Evolutionary conservation across 345 rosid genomes (phyloP), one percentile per base, ranked within the genome.

Genomic region (Geranium brycei): DNA sequence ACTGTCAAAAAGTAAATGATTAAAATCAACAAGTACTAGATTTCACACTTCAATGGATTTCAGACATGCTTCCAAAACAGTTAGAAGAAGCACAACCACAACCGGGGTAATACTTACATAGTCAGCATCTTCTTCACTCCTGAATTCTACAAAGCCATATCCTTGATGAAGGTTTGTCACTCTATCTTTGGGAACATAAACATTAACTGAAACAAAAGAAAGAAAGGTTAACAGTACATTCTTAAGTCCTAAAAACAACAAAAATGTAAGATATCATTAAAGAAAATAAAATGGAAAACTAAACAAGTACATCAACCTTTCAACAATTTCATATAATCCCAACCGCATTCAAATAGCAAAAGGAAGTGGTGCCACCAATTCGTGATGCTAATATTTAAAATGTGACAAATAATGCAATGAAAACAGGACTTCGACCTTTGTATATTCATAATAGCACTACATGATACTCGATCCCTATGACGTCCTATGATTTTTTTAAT

Each of bases 91-190:
- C 41, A 35, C 41, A 35, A 13, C 5, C 19, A 40, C 10, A 57
- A 63, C 5, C 19, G 57, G 57, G 19, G 53, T 0, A 76, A 31
- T 0, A 64, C 84, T 82, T 69, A 85, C 99, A 78, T 91, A 93
- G 66, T 93, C 99, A 71, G 97, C 96, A 81, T 93, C 96, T 73
- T 93, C 99, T 75, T 91, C 99, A 3, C 97, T 88, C 40, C 97
- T 82, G 56, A 88, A 91, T 60, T 91, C 99, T 1, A 91, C 87
- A 66, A 93, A 90, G 41, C 99, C 96, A 70, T 91, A 93, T 28
- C 87, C 83, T 78, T 87, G 99, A 71, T 93, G 99, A 79, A 82
- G 86, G 71, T 88, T 88, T 8, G 99, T 93, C 68, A 93, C 97
- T 66, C 99, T 88, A 74, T 93, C 97, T 75, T 93, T 93, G 0